phyloP scores from a whole-genome alignment of 2,329 filamentous ascomycete species.

The Fusarium anguioides region DNA sequence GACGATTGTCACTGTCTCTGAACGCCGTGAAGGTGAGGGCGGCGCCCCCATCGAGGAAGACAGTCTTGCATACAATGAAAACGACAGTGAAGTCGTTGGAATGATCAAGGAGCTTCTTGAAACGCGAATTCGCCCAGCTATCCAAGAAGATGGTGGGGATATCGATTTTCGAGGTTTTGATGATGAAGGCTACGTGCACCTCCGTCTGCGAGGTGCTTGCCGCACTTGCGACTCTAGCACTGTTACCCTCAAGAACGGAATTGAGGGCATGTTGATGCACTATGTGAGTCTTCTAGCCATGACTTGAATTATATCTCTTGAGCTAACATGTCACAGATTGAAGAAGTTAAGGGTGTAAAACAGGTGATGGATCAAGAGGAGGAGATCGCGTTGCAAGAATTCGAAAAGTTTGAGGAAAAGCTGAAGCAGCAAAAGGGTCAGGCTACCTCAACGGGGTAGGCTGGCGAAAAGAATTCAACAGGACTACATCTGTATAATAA shows the following conservation, averaged over 20 bases:
- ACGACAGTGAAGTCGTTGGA: conserved; percentile 92
- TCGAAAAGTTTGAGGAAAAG: conserved; percentile 95
- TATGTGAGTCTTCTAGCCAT: conserved; percentile 70
- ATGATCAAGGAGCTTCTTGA: conserved; percentile 99
- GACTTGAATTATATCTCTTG: not conserved
- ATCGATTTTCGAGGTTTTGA: conserved; percentile 95
- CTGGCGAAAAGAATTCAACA: not conserved
- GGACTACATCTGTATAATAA: conserved; percentile 38
- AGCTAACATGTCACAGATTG: conserved; percentile 72
- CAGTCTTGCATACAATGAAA: conserved; percentile 83
- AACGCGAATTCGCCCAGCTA: conserved; percentile 92
- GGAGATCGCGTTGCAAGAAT: conserved; percentile 85
- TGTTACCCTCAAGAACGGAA: conserved; percentile 95
- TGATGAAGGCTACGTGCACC: conserved; percentile 78
- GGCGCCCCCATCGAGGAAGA: conserved; percentile 64
- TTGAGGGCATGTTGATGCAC: conserved; percentile 98
- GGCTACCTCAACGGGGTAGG: conserved; percentile 25
- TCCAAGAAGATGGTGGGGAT: conserved; percentile 97
- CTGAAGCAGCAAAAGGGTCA: conserved; percentile 64
- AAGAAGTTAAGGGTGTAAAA: conserved; percentile 92
- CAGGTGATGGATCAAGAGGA: conserved; percentile 94
- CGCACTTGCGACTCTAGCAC: conserved; percentile 97
- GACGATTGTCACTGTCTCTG: conserved; percentile 78
- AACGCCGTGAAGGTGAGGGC: conserved; percentile 66
- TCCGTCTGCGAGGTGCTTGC: conserved; percentile 93